phyloP scores from a whole-genome alignment of 2,329 filamentous ascomycete genomes.

The Pyrenophora teres region DNA sequence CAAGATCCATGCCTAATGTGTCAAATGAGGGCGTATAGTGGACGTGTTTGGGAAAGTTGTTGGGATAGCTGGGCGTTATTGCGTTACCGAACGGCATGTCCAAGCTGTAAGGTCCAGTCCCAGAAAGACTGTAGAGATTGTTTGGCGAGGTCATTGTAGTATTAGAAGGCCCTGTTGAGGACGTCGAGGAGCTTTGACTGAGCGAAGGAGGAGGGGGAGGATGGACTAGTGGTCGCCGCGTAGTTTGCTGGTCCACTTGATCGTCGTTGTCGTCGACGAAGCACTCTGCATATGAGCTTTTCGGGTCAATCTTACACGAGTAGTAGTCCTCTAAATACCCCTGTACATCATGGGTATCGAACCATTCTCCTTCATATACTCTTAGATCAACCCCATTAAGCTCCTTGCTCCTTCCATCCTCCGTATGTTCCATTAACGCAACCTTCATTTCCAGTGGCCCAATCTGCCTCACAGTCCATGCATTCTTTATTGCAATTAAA shows the following conservation, averaged over 20 bases:
- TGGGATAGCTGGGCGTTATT: conserved; percentile 1
- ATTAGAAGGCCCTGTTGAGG: conserved; percentile 1
- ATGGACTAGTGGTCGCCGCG: too few species aligned
- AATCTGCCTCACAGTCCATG: conserved; percentile 40
- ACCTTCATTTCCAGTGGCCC: conserved; percentile 41
- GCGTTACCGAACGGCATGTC: conserved; percentile 25
- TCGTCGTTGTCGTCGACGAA: conserved; percentile 33
- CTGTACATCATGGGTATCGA: conserved; percentile 77
- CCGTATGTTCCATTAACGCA: conserved; percentile 21
- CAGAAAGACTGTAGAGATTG: conserved; percentile 7
- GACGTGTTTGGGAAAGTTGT: conserved; percentile 17
- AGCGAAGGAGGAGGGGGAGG: background rate
- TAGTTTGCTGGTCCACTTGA: conserved; percentile 1
- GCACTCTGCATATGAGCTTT: conserved; percentile 63
- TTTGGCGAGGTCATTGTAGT: background rate
- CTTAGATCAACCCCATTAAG: conserved; percentile 55
- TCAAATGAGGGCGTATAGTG: conserved; percentile 34
- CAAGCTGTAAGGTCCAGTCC: conserved; percentile 26
- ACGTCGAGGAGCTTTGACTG: conserved; percentile 2
- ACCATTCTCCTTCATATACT: conserved; percentile 75
- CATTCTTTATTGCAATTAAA: conserved; percentile 35
- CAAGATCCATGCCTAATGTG: conserved; percentile 42
- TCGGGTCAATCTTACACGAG: conserved; percentile 66
- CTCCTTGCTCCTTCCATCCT: conserved; percentile 28
- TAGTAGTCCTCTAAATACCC: conserved; percentile 66